Conservation (phyloP, 768 basidiomycete species). For the Suillus plorans region DNA sequence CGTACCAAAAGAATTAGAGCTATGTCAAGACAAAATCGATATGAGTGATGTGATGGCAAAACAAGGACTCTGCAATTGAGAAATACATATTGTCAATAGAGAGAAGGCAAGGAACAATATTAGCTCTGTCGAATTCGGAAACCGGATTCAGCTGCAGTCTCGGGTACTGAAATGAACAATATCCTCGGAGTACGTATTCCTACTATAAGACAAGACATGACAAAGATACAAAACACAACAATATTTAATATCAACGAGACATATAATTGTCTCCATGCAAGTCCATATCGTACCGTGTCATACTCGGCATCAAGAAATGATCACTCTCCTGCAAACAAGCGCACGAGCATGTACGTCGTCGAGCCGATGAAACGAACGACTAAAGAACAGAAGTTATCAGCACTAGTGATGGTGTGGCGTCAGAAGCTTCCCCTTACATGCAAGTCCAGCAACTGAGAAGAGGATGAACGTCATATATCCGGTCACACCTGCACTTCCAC, state of each 20-base stretch:
- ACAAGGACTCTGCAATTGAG: too few species aligned
- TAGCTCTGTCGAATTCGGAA: background rate
- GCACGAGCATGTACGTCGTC: conserved; percentile 77
- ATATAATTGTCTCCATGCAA: background rate
- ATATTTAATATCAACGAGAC: background rate
- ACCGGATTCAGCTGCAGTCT: background rate
- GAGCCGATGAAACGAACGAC: conserved; percentile 86
- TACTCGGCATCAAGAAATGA: too few species aligned
- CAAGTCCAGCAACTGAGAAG: conserved; percentile 85
- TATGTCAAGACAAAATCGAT: background rate
- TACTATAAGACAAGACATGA: background rate
- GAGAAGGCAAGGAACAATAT: too few species aligned
- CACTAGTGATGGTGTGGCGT: background rate
- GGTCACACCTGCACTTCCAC: conserved; percentile 58
- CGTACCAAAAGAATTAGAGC: background rate
- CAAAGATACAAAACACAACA: background rate
- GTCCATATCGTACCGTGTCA: background rate
- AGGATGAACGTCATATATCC: conserved; percentile 90
- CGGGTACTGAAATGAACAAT: too few species aligned
- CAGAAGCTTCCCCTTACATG: conserved; percentile 55
- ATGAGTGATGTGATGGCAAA: background rate
- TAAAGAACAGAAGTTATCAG: conserved; percentile 28
- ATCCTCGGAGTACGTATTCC: background rate
- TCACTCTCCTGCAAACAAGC: conserved; percentile 89
- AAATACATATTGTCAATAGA: too few species aligned